phyloP scores from a whole-genome alignment of 2,329 filamentous ascomycete species.

The Epichloe aotearoae region DNA sequence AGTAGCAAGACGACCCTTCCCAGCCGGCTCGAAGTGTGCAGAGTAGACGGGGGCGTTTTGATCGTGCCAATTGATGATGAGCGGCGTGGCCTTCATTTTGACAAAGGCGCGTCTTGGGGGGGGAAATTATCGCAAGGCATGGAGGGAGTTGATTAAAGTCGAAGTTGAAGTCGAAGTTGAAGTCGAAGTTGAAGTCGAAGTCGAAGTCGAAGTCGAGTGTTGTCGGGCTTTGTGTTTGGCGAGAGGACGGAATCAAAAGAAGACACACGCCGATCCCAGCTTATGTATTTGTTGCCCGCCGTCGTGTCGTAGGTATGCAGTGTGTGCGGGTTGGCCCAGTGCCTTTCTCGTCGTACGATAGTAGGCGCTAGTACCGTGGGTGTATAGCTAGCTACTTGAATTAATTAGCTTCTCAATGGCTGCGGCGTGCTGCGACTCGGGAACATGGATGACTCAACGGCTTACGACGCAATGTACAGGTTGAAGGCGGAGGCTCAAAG shows the following conservation, averaged over 20 bases:
- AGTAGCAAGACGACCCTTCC: slow-evolving; percentile 83
- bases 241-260: background rate
- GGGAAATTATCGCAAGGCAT: slow-evolving; percentile 18
- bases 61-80: slow-evolving; percentile 98
- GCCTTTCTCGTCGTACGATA: background rate
- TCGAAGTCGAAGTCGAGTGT: too few relatives aligned
- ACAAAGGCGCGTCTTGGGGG: slow-evolving; percentile 15
- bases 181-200: background rate
- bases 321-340: background rate
- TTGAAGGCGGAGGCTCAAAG: background rate
- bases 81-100: slow-evolving; percentile 86
- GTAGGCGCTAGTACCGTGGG: background rate
- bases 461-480: slow-evolving; percentile 6
- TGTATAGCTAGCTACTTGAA: background rate
- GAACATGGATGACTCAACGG: background rate
- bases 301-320: background rate
- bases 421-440: background rate
- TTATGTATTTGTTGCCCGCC: background rate
- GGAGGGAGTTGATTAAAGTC: slow-evolving; percentile 6
- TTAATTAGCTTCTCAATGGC: background rate
- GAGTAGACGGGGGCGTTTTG: slow-evolving; percentile 96
- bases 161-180: background rate
- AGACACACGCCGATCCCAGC: background rate
- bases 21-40: slow-evolving; percentile 86
- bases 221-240: background rate